Conservation (phyloP, 2,329 filamentous ascomycete genomes). For the Alternaria sp. region DNA sequence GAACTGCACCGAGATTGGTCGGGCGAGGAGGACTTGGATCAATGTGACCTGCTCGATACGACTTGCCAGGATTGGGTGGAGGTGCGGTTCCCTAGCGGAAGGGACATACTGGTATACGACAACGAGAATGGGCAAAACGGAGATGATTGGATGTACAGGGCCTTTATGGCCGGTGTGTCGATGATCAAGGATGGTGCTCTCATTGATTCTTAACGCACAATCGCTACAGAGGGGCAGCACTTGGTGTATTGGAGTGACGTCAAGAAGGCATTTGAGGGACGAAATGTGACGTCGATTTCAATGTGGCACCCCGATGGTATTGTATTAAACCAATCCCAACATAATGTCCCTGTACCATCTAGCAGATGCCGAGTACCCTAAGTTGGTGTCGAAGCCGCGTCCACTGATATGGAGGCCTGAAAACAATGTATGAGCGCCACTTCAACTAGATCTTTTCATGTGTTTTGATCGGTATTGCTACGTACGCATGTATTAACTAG, state of each 20-base stretch:
- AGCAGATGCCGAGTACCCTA: no score
- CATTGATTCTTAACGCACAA: not conserved
- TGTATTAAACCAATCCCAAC: no score
- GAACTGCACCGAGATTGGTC: no score
- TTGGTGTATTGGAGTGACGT: not conserved
- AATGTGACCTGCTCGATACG: not conserved
- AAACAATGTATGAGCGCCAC: not conserved
- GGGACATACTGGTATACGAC: not conserved
- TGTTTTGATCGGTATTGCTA: not conserved
- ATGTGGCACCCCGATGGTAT: no score
- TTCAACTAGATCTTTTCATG: not conserved
- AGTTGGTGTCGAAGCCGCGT: no score
- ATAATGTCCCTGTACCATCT: no score
- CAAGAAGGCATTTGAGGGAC: not conserved
- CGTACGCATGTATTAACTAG: not conserved
- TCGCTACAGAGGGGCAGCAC: not conserved
- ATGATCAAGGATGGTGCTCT: conserved; percentile 2
- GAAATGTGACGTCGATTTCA: no score
- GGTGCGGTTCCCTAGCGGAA: not conserved
- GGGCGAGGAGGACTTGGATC: no score
- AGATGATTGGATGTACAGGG: not conserved
- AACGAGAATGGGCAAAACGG: not conserved
- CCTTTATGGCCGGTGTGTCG: not conserved
- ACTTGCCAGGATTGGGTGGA: conserved; percentile 8
- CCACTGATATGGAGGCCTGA: no score